Conservation (phyloP, 306 rosid genomes). For the Castanospermum australe region DNA sequence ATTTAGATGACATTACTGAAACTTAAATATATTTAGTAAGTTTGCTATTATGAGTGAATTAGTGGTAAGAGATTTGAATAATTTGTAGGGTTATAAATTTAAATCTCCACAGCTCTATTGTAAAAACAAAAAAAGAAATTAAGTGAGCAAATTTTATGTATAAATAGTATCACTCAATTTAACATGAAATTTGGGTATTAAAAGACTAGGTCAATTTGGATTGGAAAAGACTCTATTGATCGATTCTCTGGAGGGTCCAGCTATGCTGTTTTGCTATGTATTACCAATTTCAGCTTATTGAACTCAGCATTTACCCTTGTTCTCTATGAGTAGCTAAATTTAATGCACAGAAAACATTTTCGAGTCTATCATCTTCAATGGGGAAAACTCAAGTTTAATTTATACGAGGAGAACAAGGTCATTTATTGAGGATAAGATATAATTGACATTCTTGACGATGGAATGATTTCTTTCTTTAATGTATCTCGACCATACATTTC, state of each 20-base stretch:
- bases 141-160: no score
- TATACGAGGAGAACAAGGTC: not conserved
- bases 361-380: not conserved
- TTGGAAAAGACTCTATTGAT: not conserved
- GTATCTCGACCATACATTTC: constrained; percentile 9
- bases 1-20: no score
- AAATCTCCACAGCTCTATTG: no score
- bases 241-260: no score
- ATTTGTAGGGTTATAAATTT: no score
- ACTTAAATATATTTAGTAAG: no score
- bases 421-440: not conserved
- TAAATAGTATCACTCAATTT: no score
- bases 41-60: no score
- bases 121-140: no score
- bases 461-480: not conserved
- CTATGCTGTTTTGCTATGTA: constrained; percentile 9
- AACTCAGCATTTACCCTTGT: not conserved
- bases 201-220: not conserved
- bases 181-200: not conserved
- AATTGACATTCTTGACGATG: not conserved
- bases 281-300: not conserved
- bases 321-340: not conserved
- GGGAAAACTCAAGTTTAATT: not conserved
- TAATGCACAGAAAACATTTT: not conserved
- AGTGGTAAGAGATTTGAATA: no score